phyloP scores from a whole-genome alignment of 768 basidiomycete species.

The Lanmaoa pseudosensibilis region DNA sequence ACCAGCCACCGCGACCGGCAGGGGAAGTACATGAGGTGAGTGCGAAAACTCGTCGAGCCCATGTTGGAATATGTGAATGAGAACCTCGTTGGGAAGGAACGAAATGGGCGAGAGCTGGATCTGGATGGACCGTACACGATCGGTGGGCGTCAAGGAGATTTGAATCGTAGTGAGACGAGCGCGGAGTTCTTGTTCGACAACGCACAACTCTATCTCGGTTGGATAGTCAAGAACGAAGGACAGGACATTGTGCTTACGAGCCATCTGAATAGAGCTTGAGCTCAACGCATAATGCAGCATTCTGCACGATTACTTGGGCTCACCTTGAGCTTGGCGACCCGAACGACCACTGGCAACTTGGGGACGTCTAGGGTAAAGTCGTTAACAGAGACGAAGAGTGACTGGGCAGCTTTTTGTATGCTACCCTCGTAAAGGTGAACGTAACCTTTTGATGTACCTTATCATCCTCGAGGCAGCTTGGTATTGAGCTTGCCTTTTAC shows the following conservation, averaged over 20 bases:
- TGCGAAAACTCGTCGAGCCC: constrained; percentile 4
- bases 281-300: not conserved
- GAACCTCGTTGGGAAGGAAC: constrained; percentile 22
- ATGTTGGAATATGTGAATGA: constrained; percentile 11
- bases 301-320: not conserved
- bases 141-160: not conserved
- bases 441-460: not conserved
- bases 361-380: not conserved
- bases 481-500: not conserved
- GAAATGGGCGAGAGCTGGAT: constrained; percentile 21
- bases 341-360: too few species aligned
- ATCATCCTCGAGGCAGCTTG: constrained; percentile 2
- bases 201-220: not conserved
- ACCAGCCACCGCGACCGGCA: constrained; percentile 1
- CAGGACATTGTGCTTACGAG: not conserved
- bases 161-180: not conserved
- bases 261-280: constrained; percentile 1
- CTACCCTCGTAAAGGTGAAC: not conserved
- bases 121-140: not conserved
- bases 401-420: not conserved
- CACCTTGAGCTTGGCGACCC: not conserved
- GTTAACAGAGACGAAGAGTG: not conserved
- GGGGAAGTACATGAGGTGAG: not conserved
- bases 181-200: not conserved
- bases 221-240: not conserved